Conservation (phyloP, 768 basidiomycete genomes). For the Rossbeevera mucosa region DNA sequence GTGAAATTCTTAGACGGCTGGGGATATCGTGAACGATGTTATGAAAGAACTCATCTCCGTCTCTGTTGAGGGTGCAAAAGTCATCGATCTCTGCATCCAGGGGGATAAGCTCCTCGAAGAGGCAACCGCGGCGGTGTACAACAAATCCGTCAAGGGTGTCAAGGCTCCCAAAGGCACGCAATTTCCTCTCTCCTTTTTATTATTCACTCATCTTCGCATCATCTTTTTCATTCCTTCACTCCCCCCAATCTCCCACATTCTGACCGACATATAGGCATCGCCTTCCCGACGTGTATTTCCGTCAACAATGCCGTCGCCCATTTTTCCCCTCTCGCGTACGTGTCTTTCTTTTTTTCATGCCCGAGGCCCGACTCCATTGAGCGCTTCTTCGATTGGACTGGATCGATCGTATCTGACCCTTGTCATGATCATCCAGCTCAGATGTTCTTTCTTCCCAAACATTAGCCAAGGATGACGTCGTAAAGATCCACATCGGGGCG, state of each 20-base stretch:
- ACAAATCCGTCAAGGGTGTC: slow-evolving; percentile 84
- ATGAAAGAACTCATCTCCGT: slow-evolving; percentile 80
- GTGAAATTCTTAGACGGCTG: slow-evolving; percentile 59
- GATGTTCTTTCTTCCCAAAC: slow-evolving; percentile 65
- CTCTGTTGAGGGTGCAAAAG: slow-evolving; percentile 75
- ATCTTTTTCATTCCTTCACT: neutral
- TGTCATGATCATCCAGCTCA: slow-evolving; percentile 43
- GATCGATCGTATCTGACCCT: slow-evolving; percentile 17
- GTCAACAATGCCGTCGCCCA: slow-evolving; percentile 95
- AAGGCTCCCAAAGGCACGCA: slow-evolving; percentile 80
- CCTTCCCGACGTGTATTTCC: slow-evolving; percentile 91
- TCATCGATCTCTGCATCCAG: slow-evolving; percentile 86
- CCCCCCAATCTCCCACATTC: neutral
- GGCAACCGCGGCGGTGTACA: slow-evolving; percentile 80
- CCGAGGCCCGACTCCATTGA: neutral
- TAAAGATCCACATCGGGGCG: slow-evolving; percentile 93
- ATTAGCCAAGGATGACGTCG: slow-evolving; percentile 83
- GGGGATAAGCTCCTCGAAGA: slow-evolving; percentile 92
- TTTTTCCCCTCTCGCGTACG: slow-evolving; percentile 92
- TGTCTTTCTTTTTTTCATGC: slow-evolving; percentile 13
- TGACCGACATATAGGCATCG: slow-evolving; percentile 55
- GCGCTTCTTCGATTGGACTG: slow-evolving; percentile 17
- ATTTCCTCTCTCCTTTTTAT: neutral
- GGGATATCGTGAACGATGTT: slow-evolving; percentile 82
- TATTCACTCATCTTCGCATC: neutral